These are phyloP conservation scores for Leccinum obscurum DNA, from an alignment of 768 basidiomycete genomes.

Conservation along the genomic window DNA sequence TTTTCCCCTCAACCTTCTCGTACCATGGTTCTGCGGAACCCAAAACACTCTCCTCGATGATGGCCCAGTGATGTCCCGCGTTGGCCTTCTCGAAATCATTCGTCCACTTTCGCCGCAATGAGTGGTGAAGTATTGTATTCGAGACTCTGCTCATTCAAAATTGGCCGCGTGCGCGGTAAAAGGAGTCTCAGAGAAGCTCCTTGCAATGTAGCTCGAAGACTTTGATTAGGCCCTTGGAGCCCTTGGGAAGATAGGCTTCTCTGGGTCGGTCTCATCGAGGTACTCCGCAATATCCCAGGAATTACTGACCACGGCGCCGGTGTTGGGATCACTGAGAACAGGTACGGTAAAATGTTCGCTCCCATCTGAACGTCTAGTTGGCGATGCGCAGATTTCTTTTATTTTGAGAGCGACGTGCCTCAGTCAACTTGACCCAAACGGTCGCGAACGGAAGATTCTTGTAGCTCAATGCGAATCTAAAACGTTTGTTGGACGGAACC, in stretches of 20 bases:
- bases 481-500: background rate
- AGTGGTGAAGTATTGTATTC: slow-evolving; percentile 39
- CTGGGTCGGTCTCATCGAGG: slow-evolving; percentile 36
- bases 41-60: slow-evolving; percentile 15
- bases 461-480: slow-evolving; percentile 33
- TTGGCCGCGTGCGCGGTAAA: slow-evolving; percentile 21
- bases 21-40: slow-evolving; percentile 18
- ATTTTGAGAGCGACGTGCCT: slow-evolving; percentile 22
- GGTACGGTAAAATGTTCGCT: slow-evolving; percentile 32
- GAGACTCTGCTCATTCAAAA: slow-evolving; percentile 36
- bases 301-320: slow-evolving; percentile 29
- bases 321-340: slow-evolving; percentile 34
- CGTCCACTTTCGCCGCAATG: slow-evolving; percentile 40
- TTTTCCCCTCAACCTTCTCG: slow-evolving; percentile 22
- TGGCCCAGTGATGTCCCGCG: slow-evolving; percentile 30
- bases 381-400: slow-evolving; percentile 29
- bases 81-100: slow-evolving; percentile 37
- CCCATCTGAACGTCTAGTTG: slow-evolving; percentile 21
- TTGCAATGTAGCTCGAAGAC: slow-evolving; percentile 10
- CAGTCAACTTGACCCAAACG: slow-evolving; percentile 35
- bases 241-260: slow-evolving; percentile 29
- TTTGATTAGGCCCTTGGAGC: slow-evolving; percentile 22
- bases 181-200: slow-evolving; percentile 9
- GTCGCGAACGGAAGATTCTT: slow-evolving; percentile 36
- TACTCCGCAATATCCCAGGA: slow-evolving; percentile 36